Conservation (phyloP, 2,329 filamentous ascomycete genomes). For the Talaromyces sp. region DNA sequence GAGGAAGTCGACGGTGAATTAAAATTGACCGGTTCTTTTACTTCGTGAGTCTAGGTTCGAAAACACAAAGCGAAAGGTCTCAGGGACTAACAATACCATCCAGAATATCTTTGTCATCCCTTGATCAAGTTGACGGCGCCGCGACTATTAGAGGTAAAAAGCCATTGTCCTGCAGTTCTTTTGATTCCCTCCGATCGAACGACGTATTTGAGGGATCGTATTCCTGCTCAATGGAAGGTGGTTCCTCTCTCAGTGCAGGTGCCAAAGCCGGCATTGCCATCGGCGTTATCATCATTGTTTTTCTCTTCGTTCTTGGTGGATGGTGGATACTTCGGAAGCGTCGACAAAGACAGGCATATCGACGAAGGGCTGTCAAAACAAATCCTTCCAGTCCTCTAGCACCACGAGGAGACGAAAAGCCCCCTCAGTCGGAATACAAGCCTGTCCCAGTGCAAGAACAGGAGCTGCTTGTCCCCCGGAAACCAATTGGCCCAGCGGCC, state of each 20-base stretch:
- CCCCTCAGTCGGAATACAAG: slow-evolving; percentile 1
- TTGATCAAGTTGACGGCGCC: slow-evolving; percentile 27
- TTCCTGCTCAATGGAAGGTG: slow-evolving; percentile 15
- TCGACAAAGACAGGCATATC: slow-evolving; percentile 4
- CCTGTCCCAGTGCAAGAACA: not conserved
- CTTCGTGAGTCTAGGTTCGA: slow-evolving; percentile 15
- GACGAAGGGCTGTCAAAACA: not conserved
- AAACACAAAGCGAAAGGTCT: not conserved
- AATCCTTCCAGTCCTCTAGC: not conserved
- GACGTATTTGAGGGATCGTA: slow-evolving; percentile 22
- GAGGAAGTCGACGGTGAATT: slow-evolving; percentile 28
- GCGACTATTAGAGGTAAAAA: slow-evolving; percentile 24
- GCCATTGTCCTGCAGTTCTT: slow-evolving; percentile 25
- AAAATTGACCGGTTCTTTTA: slow-evolving; percentile 26
- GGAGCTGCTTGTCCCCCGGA: slow-evolving; percentile 9
- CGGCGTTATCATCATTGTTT: slow-evolving; percentile 44
- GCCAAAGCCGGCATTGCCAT: slow-evolving; percentile 36
- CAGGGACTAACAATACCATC: not conserved
- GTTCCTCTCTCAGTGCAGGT: slow-evolving; percentile 22
- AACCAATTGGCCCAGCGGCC: slow-evolving; percentile 16
- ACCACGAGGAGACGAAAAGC: slow-evolving; percentile 9
- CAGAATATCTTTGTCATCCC: slow-evolving; percentile 28
- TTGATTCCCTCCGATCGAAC: slow-evolving; percentile 18
- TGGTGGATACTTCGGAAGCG: slow-evolving; percentile 24
- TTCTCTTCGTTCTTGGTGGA: slow-evolving; percentile 19